Base-by-base conservation (phyloP, 73 alveolate genomes). In the Blepharisma japonicum region DNA sequence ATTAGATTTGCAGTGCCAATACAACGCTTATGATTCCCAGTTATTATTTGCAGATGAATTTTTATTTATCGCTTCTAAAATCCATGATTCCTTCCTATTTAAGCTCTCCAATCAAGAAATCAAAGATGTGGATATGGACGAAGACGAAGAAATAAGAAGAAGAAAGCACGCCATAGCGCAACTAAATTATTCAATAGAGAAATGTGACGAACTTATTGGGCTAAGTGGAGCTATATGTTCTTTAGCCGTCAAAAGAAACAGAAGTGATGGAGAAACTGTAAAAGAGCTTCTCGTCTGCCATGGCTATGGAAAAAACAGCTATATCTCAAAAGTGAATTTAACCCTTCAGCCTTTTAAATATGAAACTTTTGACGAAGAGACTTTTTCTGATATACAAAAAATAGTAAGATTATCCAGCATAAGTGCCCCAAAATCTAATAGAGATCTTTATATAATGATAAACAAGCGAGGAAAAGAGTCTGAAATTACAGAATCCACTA, bases 11-110 rank as follows among this genome's bases (percentile, higher is more conserved):
- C 74, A n/a, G 14, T 25, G 46, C 38, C 39, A 14, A 11, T 61
- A 14, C 47, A 14, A n/a, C 11, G 74, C 74, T 18, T 61, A 61
- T 61, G 74, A 61, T 8, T n/a, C 74, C 14, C 39, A 25, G 11
- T 2, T 61, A 9, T 14, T 8, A 25, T 61, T 20, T 61, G 14
- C 47, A 8, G 5, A 39, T 4, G 47, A n/a, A 14, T 61, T 61
- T 3, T 25, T 61, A 61, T 61, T 61, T 25, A 39, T 61, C 0
- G 74, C 47, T 8, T 61, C 74, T 2, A 61, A 25, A 61, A n/a
- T 61, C 74, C 74, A 61, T 61, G 74, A 61, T 61, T 61, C 74
- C 14, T 61, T 20, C 5, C 18, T 61, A 20, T 61, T 61, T 61
- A 61, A 14, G 14, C 23, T 61, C 42, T 32, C 42, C 3, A 32